Evolutionary conservation across 1,284 basidiomycete genomes (phyloP).

Genomic region (Fomitopsis schrenkii): DNA sequence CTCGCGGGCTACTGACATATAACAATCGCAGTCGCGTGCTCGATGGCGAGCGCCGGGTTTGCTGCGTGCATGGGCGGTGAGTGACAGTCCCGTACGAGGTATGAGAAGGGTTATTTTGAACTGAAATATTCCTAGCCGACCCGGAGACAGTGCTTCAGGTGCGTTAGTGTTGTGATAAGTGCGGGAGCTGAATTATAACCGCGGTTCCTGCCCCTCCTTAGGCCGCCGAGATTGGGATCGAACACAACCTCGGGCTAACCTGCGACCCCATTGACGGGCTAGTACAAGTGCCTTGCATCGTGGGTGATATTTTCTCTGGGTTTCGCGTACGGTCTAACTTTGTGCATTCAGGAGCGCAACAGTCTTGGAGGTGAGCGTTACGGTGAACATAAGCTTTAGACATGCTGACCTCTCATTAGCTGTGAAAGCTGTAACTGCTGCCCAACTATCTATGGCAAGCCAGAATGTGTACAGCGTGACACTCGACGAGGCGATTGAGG

Average conservation of each 20-base stretch:
- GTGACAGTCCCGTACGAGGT: slow-evolving; percentile 14
- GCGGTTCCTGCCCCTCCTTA: slow-evolving; percentile 25
- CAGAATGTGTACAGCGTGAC: slow-evolving; percentile 85
- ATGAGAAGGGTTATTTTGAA: background rate
- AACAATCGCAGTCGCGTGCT: slow-evolving; percentile 65
- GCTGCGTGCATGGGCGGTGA: slow-evolving; percentile 88
- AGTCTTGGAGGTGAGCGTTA: slow-evolving; percentile 68
- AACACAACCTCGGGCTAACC: slow-evolving; percentile 85
- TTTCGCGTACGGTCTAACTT: background rate
- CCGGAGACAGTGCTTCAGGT: slow-evolving; percentile 79
- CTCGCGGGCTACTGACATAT: background rate
- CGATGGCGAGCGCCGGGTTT: slow-evolving; percentile 91
- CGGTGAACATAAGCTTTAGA: background rate
- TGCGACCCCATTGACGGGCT: slow-evolving; percentile 93
- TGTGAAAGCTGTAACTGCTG: slow-evolving; percentile 88
- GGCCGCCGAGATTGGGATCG: slow-evolving; percentile 95
- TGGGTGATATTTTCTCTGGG: slow-evolving; percentile 33
- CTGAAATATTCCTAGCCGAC: slow-evolving; percentile 41
- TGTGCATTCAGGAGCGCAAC: slow-evolving; percentile 66
- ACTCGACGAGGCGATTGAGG: slow-evolving; percentile 94
- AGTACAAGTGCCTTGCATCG: slow-evolving; percentile 93
- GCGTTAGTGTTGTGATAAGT: slow-evolving; percentile 9
- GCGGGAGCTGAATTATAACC: background rate
- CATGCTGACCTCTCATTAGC: slow-evolving; percentile 36
- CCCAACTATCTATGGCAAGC: slow-evolving; percentile 90